Evolutionary conservation across 352 stramenopile species (phyloP).

Genomic region (Globisporangium rhizosaccharum): DNA sequence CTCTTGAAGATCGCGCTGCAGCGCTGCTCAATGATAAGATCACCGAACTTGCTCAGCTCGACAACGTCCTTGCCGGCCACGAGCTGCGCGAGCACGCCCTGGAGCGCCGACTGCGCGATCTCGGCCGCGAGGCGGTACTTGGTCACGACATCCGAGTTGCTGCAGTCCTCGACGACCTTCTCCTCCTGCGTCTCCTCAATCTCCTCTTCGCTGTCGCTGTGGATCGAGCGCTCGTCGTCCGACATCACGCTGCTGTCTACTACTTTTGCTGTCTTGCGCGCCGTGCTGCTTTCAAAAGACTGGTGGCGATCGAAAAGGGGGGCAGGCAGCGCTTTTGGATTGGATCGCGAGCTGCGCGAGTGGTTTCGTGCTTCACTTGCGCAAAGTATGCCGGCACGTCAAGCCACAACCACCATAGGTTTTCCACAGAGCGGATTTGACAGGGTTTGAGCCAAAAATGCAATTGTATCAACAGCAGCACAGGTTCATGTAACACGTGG

Average conservation of each 20-base stretch:
- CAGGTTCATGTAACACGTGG: not conserved
- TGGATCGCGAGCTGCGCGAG: not conserved
- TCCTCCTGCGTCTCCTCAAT: conserved; percentile 47
- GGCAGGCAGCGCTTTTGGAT: not conserved
- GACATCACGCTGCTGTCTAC: conserved; percentile 15
- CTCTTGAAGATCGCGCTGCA: conserved; percentile 95
- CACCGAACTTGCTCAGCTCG: conserved; percentile 93
- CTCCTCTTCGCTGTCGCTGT: conserved; percentile 77
- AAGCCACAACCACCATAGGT: conserved; percentile 1
- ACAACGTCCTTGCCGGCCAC: conserved; percentile 91
- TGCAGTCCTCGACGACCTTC: conserved; percentile 80
- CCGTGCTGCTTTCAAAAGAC: not conserved
- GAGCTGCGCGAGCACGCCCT: conserved; percentile 94
- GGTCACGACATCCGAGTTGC: conserved; percentile 90
- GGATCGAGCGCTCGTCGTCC: conserved; percentile 42
- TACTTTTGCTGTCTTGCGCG: not conserved
- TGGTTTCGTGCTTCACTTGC: not conserved
- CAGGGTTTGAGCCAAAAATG: not conserved
- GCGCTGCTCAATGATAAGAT: conserved; percentile 79
- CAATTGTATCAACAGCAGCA: not conserved
- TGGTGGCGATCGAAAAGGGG: not conserved
- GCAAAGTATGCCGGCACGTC: not conserved
- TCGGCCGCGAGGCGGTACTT: conserved; percentile 98
- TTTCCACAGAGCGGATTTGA: not conserved
- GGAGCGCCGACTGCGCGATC: conserved; percentile 97